Base-by-base conservation (phyloP, 148 eudicot genomes). In the Gaultheria prostrata region DNA sequence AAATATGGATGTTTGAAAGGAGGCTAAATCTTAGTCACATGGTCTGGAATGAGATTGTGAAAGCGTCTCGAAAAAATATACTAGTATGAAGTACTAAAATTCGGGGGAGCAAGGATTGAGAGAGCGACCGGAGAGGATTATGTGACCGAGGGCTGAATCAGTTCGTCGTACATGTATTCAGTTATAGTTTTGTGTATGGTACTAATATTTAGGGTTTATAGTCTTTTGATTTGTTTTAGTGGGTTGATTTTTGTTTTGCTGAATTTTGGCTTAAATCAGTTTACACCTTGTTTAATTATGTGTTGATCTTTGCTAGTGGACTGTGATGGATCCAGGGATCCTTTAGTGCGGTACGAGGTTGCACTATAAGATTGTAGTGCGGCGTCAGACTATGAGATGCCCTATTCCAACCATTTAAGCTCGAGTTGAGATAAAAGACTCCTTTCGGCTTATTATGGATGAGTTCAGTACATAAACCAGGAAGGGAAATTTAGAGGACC, bases 1-100 rank as follows among this genome's bases (percentile, higher is more conserved):
- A n/a, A n/a, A n/a, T 48, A 57, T 89, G 50, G 88, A 81, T 4
- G 74, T 90, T 89, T 88, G 89, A 86, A 85, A 51, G 72, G 69
- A 85, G 15, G 49, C 6, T 46, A 1, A 45, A n/a, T 30, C 39
- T n/a, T 21, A 18, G 26, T 6, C 28, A 2, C 67, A 21, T 8
- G 9, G 2, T 39, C 5, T 6, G 32, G 14, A 24, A 5, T 1
- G 1, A 0, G 6, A 24, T 2, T 0, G 1, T 24, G 30, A 24
- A 24, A 24, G 13, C 4, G 6, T 63, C 10, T 63, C 3, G n/a
- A 0, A 2, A 59, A 59, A 59, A n/a, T 2, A 39, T 5, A n/a
- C n/a, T n/a, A n/a, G n/a, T n/a, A 39, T 39, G 4, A 5, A 39
- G 9, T 56, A 18, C 2, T 18, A 18, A 56, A 39, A 56, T 56